Base-by-base conservation (phyloP, 345 rosid genomes). In the Salix arbutifolia region DNA sequence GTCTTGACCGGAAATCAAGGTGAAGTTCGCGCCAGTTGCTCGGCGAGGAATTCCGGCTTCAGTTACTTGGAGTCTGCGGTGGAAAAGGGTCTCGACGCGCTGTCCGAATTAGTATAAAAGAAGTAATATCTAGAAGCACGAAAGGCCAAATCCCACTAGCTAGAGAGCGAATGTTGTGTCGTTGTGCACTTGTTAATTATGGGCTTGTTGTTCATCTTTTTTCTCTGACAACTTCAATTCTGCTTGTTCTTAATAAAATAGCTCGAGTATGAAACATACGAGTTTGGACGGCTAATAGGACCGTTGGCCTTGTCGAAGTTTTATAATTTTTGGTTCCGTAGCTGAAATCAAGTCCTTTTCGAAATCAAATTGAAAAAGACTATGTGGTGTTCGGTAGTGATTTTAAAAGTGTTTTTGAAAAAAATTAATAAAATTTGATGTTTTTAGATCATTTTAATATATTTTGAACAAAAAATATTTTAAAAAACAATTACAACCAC, bases 21-120 rank as follows among this genome's bases (percentile, higher is more conserved):
- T 7, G 97, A 95, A 79, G 80, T 93, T n/a, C 83, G 99, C 8
- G 84, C 93, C 11, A 86, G 91, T 70, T 95, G 97, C 77, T 91
- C 96, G 0, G 85, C 85, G 0, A 90, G 85, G 81, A 95, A 93
- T 76, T 71, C 88, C 0, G 84, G 77, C 26, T 89, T 82, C 42
- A 30, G 30, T 1, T 74, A 30, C 28, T 68, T 92, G 83, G 73
- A 37, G 56, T 81, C 89, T 12, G 85, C 84, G 44, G 88, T 90
- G 80, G 91, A 89, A 69, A 82, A 87, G 44, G 88, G 75, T 23
- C 26, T 80, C 46, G 89, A 84, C 65, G 80, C 83, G n/a, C 60
- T 80, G 70, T 74, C 89, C 13, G 81, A 76, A 74, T 68, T 89
- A 52, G 19, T 52, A 5, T 52, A 18, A 10, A 52, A 18, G 8